Evolutionary conservation across 176 grass and related monocot species (phyloP).

Genomic region (Lolium multiflorum): DNA sequence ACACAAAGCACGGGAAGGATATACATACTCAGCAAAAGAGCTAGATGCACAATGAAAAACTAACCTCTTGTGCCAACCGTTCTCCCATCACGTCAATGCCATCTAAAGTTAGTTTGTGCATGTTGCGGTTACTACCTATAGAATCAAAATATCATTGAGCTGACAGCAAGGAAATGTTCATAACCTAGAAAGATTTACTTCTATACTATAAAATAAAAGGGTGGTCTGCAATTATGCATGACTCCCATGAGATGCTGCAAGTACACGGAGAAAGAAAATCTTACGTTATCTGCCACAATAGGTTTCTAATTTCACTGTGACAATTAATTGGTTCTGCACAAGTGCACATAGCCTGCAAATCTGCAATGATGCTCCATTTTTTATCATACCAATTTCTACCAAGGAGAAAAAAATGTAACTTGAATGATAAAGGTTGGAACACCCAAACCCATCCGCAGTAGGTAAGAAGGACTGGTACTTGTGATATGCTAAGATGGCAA

Average conservation of each 20-base stretch:
- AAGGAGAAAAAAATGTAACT: slow-evolving; percentile 24
- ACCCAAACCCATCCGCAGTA: slow-evolving; percentile 20
- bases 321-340: neutral
- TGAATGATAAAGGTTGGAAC: neutral
- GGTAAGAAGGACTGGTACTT: neutral
- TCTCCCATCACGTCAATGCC: slow-evolving; percentile 98
- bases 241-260: neutral
- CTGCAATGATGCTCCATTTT: slow-evolving; percentile 13
- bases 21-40: slow-evolving; percentile 31
- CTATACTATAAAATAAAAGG: neutral
- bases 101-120: slow-evolving; percentile 90
- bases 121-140: slow-evolving; percentile 85
- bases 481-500: slow-evolving; percentile 26
- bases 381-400: slow-evolving; percentile 32
- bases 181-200: neutral
- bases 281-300: slow-evolving; percentile 5
- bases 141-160: slow-evolving; percentile 25
- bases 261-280: neutral
- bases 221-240: neutral
- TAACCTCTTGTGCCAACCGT: slow-evolving; percentile 88
- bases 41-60: slow-evolving; percentile 35
- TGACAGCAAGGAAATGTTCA: slow-evolving; percentile 19
- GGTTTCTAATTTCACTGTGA: neutral
- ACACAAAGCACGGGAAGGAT: slow-evolving; percentile 18
- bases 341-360: neutral